A percentile compares a stretch with the other conserved stretches of the same genome.
Evolutionary conservation across 257 asterid genomes (phyloP).

Genomic region (Solanum phureja): DNA sequence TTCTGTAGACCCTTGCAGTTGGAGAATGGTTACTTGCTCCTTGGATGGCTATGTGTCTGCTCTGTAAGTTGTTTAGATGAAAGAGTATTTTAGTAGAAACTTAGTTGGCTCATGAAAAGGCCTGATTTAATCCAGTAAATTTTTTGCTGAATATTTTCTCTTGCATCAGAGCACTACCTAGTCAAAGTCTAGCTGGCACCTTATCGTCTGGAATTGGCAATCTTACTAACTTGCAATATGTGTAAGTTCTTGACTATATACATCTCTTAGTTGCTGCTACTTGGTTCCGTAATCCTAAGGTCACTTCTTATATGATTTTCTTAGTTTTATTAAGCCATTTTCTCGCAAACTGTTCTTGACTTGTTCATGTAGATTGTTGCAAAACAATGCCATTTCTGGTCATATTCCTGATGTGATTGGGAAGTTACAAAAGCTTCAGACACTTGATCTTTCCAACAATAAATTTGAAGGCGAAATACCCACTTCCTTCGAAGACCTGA

Average conservation of each 20-base stretch:
- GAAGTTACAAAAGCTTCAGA: slow-evolving; percentile 65
- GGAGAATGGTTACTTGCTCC: slow-evolving; percentile 92
- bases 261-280: neutral
- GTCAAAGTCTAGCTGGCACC: slow-evolving; percentile 72
- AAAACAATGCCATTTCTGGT: slow-evolving; percentile 81
- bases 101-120: neutral
- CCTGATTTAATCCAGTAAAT: neutral
- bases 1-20: slow-evolving; percentile 98
- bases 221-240: slow-evolving; percentile 68
- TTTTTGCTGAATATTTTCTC: slow-evolving; percentile 2
- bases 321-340: neutral
- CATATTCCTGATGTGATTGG: slow-evolving; percentile 66
- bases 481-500: slow-evolving; percentile 50
- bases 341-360: neutral
- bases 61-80: slow-evolving; percentile 45
- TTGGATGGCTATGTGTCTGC: slow-evolving; percentile 77
- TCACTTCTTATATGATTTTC: neutral
- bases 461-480: slow-evolving; percentile 67
- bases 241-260: slow-evolving; percentile 41
- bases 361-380: slow-evolving; percentile 56
- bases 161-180: slow-evolving; percentile 63
- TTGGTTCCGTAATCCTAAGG: neutral
- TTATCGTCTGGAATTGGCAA: slow-evolving; percentile 80
- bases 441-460: slow-evolving; percentile 85
- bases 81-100: neutral